These are phyloP conservation scores for Stellera chamaejasme DNA, from an alignment of 345 rosid species.

Conservation along the genomic window DNA sequence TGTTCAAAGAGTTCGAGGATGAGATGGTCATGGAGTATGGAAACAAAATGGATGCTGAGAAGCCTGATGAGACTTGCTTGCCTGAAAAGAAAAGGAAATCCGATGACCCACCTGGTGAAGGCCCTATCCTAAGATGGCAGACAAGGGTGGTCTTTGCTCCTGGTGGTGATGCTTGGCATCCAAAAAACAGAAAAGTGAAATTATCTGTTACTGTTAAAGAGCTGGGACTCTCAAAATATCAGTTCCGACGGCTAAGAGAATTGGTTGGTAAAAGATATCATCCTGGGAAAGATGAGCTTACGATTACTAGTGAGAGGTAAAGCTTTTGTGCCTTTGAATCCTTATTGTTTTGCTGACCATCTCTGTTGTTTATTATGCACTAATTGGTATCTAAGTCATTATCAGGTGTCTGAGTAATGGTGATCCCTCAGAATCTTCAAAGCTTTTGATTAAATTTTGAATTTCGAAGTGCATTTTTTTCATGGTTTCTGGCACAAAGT, in stretches of 20 bases:
- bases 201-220: constrained; percentile 90
- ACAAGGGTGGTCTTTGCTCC: constrained; percentile 85
- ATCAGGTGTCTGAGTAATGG: too few relatives aligned
- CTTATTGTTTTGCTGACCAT: too few relatives aligned
- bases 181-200: constrained; percentile 91
- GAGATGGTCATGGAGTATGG: constrained; percentile 70
- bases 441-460: too few relatives aligned
- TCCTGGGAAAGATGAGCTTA: constrained; percentile 94
- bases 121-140: constrained; percentile 88
- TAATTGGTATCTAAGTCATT: too few relatives aligned
- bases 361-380: too few relatives aligned
- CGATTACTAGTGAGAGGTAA: constrained; percentile 92
- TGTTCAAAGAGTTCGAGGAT: constrained; percentile 82
- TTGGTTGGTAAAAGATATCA: constrained; percentile 85
- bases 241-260: constrained; percentile 62
- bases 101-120: constrained; percentile 88
- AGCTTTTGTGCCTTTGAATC: not conserved
- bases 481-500: too few relatives aligned
- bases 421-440: too few relatives aligned
- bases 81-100: constrained; percentile 38
- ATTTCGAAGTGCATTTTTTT: too few relatives aligned
- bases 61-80: constrained; percentile 46
- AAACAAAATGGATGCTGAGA: constrained; percentile 53
- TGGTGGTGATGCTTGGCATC: constrained; percentile 99
- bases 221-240: constrained; percentile 84